Evolutionary conservation across 2,329 filamentous ascomycete genomes (phyloP).

Genomic region (Phyllosticta paracitricarpa): DNA sequence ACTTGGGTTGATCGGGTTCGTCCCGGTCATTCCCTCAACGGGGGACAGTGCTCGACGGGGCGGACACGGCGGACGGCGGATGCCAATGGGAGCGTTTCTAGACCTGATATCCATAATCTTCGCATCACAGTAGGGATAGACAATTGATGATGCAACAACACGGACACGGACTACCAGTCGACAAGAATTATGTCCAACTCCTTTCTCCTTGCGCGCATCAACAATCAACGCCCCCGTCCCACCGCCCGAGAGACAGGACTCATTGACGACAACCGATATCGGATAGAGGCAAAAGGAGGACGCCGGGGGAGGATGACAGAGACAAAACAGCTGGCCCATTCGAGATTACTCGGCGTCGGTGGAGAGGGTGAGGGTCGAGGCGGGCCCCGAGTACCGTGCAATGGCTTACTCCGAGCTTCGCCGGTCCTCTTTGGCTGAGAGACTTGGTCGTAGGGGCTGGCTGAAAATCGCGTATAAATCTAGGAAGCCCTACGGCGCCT

Average conservation of each 20-base stretch:
- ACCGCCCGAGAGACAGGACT: neutral
- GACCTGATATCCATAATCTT: neutral
- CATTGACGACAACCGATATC: neutral
- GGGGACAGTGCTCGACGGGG: neutral
- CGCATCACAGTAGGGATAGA: neutral
- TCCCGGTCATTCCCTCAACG: neutral
- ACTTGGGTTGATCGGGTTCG: neutral
- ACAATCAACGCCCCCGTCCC: neutral
- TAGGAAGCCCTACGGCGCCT: neutral
- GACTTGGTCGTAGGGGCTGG: neutral
- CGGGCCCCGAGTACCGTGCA: slow-evolving; percentile 6
- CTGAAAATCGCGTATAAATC: neutral
- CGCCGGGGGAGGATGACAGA: neutral
- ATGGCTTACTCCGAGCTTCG: slow-evolving; percentile 10
- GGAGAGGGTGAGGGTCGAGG: neutral
- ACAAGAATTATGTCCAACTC: too few species aligned
- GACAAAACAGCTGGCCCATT: neutral
- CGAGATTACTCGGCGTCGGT: slow-evolving; percentile 4
- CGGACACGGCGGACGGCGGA: neutral
- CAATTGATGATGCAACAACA: neutral
- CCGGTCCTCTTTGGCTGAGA: neutral
- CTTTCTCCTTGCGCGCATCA: neutral
- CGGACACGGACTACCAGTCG: neutral
- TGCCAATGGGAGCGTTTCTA: neutral
- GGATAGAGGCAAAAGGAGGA: neutral